Conservation (phyloP, 345 rosid species). For the Heritiera littoralis region DNA sequence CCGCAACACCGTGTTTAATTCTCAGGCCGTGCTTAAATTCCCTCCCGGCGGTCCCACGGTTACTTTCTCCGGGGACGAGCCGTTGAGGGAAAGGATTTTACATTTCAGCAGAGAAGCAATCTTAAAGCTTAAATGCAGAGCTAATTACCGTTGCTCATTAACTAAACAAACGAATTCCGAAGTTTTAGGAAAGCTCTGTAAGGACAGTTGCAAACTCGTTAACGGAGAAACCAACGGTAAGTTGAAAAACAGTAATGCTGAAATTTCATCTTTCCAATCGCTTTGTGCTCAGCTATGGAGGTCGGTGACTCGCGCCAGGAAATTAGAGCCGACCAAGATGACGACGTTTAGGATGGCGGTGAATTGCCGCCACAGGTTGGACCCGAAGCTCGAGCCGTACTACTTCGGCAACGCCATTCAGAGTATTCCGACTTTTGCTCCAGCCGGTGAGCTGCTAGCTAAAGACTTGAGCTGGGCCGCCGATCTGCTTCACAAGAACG, state of each 20-base stretch:
- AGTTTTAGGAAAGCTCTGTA: conserved; percentile 48
- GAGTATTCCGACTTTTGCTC: conserved; percentile 73
- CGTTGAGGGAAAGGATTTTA: conserved; percentile 77
- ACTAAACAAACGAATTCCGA: conserved; percentile 29
- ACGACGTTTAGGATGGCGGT: conserved; percentile 94
- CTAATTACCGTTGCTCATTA: conserved; percentile 30
- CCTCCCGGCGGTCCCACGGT: conserved; percentile 76
- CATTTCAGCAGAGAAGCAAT: conserved; percentile 80
- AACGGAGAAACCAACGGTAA: conserved; percentile 47
- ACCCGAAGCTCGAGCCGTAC: conserved; percentile 63
- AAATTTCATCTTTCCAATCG: conserved; percentile 92
- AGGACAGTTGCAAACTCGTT: conserved; percentile 50
- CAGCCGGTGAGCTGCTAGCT: conserved; percentile 54
- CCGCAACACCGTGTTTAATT: conserved; percentile 59
- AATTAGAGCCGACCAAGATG: conserved; percentile 46
- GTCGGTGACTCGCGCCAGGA: conserved; percentile 81
- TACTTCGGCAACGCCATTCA: conserved; percentile 95
- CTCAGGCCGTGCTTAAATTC: conserved; percentile 60
- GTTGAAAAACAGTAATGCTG: conserved; percentile 35
- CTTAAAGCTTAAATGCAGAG: conserved; percentile 56
- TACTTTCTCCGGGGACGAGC: conserved; percentile 67
- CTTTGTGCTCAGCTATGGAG: conserved; percentile 85
- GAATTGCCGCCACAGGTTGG: conserved; percentile 84
- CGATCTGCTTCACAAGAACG: conserved; percentile 65
- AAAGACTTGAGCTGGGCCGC: conserved; percentile 66